Conservation (phyloP, 2,329 filamentous ascomycete species). For the Cladosporium sp. region DNA sequence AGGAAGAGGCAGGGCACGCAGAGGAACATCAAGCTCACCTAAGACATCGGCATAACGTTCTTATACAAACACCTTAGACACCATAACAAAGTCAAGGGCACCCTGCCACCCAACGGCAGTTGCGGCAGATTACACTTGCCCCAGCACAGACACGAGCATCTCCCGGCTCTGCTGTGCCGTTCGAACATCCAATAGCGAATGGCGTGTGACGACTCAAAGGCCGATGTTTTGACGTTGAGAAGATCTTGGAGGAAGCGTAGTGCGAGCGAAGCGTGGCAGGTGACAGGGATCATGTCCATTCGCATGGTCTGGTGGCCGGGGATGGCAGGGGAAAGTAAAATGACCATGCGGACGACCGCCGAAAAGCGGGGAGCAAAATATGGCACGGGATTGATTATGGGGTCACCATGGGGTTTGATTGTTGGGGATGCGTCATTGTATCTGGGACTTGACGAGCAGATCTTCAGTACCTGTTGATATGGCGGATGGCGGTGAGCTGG, state of each 20-base stretch:
- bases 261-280: not conserved
- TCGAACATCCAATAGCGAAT: not conserved
- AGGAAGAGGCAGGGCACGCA: not conserved
- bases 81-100: not conserved
- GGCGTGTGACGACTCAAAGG: not conserved
- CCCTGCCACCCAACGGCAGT: slow-evolving; percentile 1
- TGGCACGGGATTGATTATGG: no score
- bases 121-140: not conserved
- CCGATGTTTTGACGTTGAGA: not conserved
- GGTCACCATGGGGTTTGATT: no score
- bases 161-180: not conserved
- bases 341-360: not conserved
- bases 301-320: not conserved
- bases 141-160: not conserved
- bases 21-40: not conserved
- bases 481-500: not conserved
- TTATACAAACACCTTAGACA: not conserved
- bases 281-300: not conserved
- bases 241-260: not conserved
- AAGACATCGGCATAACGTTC: slow-evolving; percentile 3
- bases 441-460: not conserved
- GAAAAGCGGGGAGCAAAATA: not conserved
- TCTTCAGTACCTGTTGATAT: not conserved
- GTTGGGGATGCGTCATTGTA: not conserved
- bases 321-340: not conserved